Conservation (phyloP, 352 stramenopile species). For the Globisporangium takayamanum region DNA sequence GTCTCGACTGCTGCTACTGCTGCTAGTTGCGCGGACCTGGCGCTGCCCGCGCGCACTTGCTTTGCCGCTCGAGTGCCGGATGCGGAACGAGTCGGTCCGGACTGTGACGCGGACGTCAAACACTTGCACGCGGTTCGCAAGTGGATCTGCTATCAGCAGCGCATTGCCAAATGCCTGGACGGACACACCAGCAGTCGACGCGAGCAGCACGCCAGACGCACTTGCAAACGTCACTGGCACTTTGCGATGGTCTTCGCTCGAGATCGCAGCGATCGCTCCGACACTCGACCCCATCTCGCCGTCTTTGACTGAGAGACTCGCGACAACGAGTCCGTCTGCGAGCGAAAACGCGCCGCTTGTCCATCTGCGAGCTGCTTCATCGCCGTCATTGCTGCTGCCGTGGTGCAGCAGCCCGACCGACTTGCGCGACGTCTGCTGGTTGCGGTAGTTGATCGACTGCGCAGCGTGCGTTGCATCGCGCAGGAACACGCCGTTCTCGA, state of each 20-base stretch:
- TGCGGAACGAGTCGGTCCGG: constrained; percentile 49
- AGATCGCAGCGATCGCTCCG: constrained; percentile 13
- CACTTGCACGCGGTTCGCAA: constrained; percentile 12
- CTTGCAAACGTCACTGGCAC: constrained; percentile 17
- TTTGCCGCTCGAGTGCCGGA: constrained; percentile 21
- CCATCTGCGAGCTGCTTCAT: neutral
- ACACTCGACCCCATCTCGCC: neutral
- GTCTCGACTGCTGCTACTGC: neutral
- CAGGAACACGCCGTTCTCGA: constrained; percentile 23
- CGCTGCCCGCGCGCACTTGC: neutral
- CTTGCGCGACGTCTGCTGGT: constrained; percentile 37
- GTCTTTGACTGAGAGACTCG: constrained; percentile 8
- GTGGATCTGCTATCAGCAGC: constrained; percentile 23
- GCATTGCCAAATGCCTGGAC: constrained; percentile 22
- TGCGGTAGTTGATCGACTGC: constrained; percentile 38
- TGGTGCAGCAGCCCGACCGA: neutral
- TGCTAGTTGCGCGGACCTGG: neutral
- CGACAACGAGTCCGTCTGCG: constrained; percentile 28
- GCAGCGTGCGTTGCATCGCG: constrained; percentile 22
- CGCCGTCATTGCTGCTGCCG: neutral
- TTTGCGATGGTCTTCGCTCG: constrained; percentile 28
- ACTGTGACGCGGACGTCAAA: constrained; percentile 27
- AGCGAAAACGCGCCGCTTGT: constrained; percentile 17
- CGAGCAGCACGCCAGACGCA: constrained; percentile 3
- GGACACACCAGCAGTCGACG: constrained; percentile 7